Evolutionary conservation across 106 monocot species (phyloP), one percentile per base, ranked within the genome.

Genomic region (Allium sativum): DNA sequence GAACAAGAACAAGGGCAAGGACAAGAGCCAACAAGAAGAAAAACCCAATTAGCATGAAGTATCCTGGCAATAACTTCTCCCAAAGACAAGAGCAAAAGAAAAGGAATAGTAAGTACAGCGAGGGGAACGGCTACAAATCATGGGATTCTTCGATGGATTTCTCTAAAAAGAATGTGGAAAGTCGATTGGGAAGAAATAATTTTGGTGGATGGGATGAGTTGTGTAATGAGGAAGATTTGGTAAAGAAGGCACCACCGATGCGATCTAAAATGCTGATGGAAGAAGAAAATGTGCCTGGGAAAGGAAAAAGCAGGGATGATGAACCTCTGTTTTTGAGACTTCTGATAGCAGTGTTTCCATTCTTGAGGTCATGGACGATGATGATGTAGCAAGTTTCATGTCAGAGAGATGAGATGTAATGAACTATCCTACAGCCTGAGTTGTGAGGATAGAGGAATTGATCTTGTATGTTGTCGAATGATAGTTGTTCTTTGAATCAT

Each of bases 141-240:
- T 78, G 82, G 81, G 80, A 46, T 50, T 64, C 58, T 2, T 31
- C 31, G 5, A 31, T 31, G 31, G 31, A 31, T 31, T 31, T 31
- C 31, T 31, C 31, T 0, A 31, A 31, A 31, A 61, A 56, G 22
- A 47, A 61, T 14, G 22, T n/a, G 54, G 54, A 52, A 40, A 16
- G 15, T 55, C 14, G 40, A 42, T 2, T 31, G 31, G 31, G 31
- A 31, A 53, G 44, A 18, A 9, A 59, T 7, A 44, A 63, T 71
- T 89, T 76, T 64, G 93, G 89, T 40, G 93, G 93, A 65, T 93
- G 93, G 93, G 89, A 93, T 60, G 89, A 89, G n/a, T 70, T 93
- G 20, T 83, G 84, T 53, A 19, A 58, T 50, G 62, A 70, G 41
- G 21, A 60, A 22, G 63, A 20, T 10, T 21, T 16, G 7, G 21